Percentiles rank a stretch among this genome's conserved stretches.
phyloP scores from a whole-genome alignment of 768 basidiomycete genomes.

The Mrakia hoshinonis region DNA sequence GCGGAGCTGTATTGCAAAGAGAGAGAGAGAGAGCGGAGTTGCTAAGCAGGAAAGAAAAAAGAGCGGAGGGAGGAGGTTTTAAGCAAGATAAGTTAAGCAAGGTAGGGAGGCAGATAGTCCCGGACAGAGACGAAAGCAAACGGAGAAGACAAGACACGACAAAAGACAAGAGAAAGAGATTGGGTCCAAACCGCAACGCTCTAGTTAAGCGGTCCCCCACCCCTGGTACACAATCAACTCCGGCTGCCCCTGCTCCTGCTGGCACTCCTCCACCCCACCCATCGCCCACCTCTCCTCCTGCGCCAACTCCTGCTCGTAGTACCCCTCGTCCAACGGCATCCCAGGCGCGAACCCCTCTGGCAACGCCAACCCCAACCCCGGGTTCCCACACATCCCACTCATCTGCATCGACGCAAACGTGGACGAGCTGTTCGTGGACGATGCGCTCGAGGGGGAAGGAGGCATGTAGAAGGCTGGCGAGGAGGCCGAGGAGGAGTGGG shows the following conservation, averaged over 20 bases:
- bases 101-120: neutral
- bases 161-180: too few relatives aligned
- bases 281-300: neutral
- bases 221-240: constrained; percentile 2
- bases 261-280: neutral
- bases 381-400: neutral
- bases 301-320: constrained; percentile 6
- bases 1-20: neutral
- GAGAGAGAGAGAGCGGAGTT: neutral
- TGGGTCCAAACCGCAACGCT: too few relatives aligned
- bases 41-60: neutral
- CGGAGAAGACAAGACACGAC: neutral
- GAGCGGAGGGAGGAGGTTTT: neutral
- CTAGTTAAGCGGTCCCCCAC: neutral
- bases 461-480: constrained; percentile 18
- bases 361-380: neutral
- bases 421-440: neutral
- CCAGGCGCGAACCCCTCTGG: constrained; percentile 1
- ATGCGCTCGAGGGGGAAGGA: neutral
- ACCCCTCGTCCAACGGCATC: neutral
- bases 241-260: neutral
- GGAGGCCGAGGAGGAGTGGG: neutral
- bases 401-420: constrained; percentile 5
- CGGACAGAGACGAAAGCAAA: neutral
- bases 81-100: neutral